Base-by-base conservation (phyloP, 1,284 basidiomycete species). In the Boletus sp. region DNA sequence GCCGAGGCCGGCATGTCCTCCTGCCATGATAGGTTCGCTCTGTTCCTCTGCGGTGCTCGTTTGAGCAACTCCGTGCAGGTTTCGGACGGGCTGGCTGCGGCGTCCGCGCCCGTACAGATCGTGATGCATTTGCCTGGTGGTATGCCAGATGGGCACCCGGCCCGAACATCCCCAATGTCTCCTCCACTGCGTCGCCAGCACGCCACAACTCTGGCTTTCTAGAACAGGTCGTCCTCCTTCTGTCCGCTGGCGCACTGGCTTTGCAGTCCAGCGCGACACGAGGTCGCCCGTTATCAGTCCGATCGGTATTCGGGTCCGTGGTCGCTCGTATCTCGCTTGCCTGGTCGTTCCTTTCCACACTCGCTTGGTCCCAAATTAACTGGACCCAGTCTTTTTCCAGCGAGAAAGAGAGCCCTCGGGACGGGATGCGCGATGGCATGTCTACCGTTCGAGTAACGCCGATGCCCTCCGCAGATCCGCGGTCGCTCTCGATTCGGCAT, bases 381-480 rank as follows among this genome's bases (percentile, higher is more conserved):
- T 23, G 58, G 58, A 48, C 46, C 48, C 37, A 28, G 21, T n/a
- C 31, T 53, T 7, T 44, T 33, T n/a, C 43, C 49, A 47, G 49
- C 58, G 51, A 65, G 58, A 56, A 54, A 25, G 23, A 44, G 21
- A 43, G n/a, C 40, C 56, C 56, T 73, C 59, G 69, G 59, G 62
- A 59, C 64, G 52, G 59, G 56, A 50, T 48, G 63, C 31, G 43
- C 33, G 57, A 48, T 28, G 56, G 49, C 51, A 49, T 56, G 66
- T 55, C 50, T 11, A 50, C 48, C 23, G 52, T 38, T 52, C 52
- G 47, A 44, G 27, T 37, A 27, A 43, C 40, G 33, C 48, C 31
- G 52, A 48, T 59, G 54, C n/a, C 49, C 54, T 63, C 63, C 66
- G 61, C 62, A 71, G 70, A 76, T 75, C 73, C 74, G 71, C 67